These are phyloP conservation scores for Mycena chlorophos DNA, from an alignment of 768 basidiomycete genomes.

Conservation along the genomic window DNA sequence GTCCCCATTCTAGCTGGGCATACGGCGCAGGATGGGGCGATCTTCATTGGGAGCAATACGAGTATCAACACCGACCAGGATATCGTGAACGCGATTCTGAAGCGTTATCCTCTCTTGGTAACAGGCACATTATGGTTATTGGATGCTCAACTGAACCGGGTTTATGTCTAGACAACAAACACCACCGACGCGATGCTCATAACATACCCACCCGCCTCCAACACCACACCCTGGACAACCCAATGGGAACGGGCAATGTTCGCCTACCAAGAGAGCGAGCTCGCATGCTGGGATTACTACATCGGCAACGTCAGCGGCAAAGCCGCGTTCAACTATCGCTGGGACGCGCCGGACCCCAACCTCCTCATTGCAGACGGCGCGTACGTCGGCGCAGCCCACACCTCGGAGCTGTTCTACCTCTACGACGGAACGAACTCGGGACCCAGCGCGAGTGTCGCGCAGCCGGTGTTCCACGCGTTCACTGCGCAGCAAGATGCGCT, in stretches of 20 bases:
- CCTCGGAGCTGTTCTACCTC: conserved; percentile 24
- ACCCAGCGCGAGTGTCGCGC: conserved; percentile 21
- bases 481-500: conserved; percentile 11
- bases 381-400: conserved; percentile 23
- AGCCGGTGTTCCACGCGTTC: conserved; percentile 23
- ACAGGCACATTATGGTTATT: background rate
- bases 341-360: conserved; percentile 24
- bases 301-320: conserved; percentile 25
- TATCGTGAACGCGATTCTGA: conserved; percentile 12
- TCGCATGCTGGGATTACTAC: conserved; percentile 22
- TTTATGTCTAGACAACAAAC: conserved; percentile 1
- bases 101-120: conserved; percentile 19
- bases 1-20: conserved; percentile 24
- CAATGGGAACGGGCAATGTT: conserved; percentile 27
- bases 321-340: conserved; percentile 24
- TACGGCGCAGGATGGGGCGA: conserved; percentile 22
- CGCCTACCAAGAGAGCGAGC: conserved; percentile 25
- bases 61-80: conserved; percentile 17
- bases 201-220: conserved; percentile 19
- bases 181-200: conserved; percentile 17
- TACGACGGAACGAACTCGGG: conserved; percentile 26
- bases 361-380: conserved; percentile 16
- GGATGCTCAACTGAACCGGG: too few relatives aligned
- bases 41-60: conserved; percentile 18
- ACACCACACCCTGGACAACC: conserved; percentile 20